Conservation (phyloP, 164 flowering plant species). For the Berberis vulgaris region DNA sequence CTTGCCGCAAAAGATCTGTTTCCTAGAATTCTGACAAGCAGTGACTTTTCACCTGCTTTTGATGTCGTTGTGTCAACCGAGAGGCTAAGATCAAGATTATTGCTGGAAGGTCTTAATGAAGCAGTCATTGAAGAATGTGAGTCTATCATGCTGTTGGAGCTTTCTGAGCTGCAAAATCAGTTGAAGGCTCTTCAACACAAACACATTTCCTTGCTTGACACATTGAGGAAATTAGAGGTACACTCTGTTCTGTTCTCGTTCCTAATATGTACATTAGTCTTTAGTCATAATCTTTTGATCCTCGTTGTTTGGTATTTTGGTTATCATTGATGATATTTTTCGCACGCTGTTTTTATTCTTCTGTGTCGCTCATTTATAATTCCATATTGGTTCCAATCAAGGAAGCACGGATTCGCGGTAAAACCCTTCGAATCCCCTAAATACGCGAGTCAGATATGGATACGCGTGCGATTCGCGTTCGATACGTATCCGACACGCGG, state of each 20-base stretch:
- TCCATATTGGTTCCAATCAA: too few species aligned
- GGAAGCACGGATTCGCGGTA: too few species aligned
- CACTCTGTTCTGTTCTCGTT: neutral
- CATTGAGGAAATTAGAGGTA: conserved; percentile 86
- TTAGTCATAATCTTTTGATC: too few species aligned
- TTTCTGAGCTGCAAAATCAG: conserved; percentile 66
- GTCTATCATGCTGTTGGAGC: conserved; percentile 69
- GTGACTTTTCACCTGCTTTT: conserved; percentile 57
- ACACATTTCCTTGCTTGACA: conserved; percentile 65
- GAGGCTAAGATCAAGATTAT: conserved; percentile 54
- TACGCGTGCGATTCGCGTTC: too few species aligned
- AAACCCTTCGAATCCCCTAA: too few species aligned
- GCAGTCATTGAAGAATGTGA: conserved; percentile 71
- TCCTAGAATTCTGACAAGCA: conserved; percentile 63
- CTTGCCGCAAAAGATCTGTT: conserved; percentile 75
- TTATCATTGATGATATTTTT: too few species aligned
- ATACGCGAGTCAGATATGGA: too few species aligned
- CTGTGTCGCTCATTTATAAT: too few species aligned
- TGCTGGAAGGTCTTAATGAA: conserved; percentile 73
- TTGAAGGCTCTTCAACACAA: conserved; percentile 64
- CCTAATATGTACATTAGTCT: neutral
- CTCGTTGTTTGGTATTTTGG: too few species aligned
- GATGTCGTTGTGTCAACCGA: conserved; percentile 82
- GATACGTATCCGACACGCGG: too few species aligned
- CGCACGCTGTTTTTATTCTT: too few species aligned